Evolutionary conservation across 2,329 filamentous ascomycete species (phyloP).

Genomic region (Westerdykella aurantiaca): DNA sequence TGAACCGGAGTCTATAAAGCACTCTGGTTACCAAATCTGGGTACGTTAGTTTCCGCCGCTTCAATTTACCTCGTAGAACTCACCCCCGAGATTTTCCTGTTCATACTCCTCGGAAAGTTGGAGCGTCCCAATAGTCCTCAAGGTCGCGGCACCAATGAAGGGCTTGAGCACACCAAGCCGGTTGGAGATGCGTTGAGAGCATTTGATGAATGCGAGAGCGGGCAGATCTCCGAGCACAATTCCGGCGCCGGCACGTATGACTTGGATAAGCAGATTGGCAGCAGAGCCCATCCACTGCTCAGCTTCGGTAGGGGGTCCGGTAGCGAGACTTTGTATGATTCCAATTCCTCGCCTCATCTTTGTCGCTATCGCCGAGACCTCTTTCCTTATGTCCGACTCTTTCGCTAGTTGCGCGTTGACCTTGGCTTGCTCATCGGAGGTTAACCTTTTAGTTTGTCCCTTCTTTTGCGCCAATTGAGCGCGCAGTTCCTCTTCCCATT

Average conservation of each 20-base stretch:
- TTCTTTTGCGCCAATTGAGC: constrained; percentile 88
- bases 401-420: constrained; percentile 87
- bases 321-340: constrained; percentile 74
- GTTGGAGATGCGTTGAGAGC: constrained; percentile 66
- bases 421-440: constrained; percentile 80
- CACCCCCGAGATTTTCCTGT: constrained; percentile 72
- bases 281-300: constrained; percentile 82
- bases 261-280: constrained; percentile 64
- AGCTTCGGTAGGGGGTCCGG: constrained; percentile 82
- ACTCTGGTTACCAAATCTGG: constrained; percentile 71
- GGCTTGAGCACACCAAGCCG: constrained; percentile 70
- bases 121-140: constrained; percentile 70
- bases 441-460: constrained; percentile 84
- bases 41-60: constrained; percentile 9
- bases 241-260: constrained; percentile 74
- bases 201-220: constrained; percentile 71
- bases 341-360: constrained; percentile 77
- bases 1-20: constrained; percentile 82
- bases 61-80: constrained; percentile 6
- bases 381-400: constrained; percentile 69
- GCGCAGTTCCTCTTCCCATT: constrained; percentile 93
- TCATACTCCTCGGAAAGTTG: constrained; percentile 66
- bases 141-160: constrained; percentile 81
- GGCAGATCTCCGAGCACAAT: constrained; percentile 76
- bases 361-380: constrained; percentile 64